Evolutionary conservation across 441 rosid genomes (phyloP), one percentile per base, ranked within the genome.

Genomic region (Populus hybrid): DNA sequence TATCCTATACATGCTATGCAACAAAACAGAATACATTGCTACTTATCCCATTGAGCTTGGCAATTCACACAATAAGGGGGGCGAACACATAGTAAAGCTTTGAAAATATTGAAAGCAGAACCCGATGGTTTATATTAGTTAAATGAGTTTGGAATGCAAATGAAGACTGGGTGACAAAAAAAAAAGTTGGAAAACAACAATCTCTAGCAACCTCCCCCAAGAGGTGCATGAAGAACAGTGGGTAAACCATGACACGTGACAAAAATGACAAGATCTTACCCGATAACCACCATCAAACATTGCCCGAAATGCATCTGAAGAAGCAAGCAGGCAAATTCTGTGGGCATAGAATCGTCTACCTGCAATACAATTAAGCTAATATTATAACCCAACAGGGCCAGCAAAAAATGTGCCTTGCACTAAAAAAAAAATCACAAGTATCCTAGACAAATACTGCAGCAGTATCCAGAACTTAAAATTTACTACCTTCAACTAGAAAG

Each of bases 271-370:
- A 24, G 75, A 23, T 85, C 97, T 90, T 83, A 94, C 99, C 90
- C 97, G 88, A 81, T 94, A 95, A 82, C 99, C 98, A 83, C 99
- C 98, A 81, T 95, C 99, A 81, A 95, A 95, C 99, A 95, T 94
- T 75, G 99, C 99, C 79, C 97, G 97, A 81, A 95, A 95, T 81
- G 99, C 97, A 83, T 95, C 99, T 75, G 99, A 95, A 79, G 99
- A 95, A 87, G 98, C 99, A 81, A 95, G 97, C 59, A 95, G 86
- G 87, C 99, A 95, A 81, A 95, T 95, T 88, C 97, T 89, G 84
- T 95, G 99, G 73, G 98, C 99, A 86, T 86, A 91, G 86, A 95
- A 94, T 82, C 89, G 88, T 85, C 89, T 90, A 80, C 98, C 99
- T 94, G 91, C 87, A 89, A 50, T 40, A 50, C 20, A 38, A 74